Conservation (phyloP, 305 asterid species). For the Solanum aculeatissimum region DNA sequence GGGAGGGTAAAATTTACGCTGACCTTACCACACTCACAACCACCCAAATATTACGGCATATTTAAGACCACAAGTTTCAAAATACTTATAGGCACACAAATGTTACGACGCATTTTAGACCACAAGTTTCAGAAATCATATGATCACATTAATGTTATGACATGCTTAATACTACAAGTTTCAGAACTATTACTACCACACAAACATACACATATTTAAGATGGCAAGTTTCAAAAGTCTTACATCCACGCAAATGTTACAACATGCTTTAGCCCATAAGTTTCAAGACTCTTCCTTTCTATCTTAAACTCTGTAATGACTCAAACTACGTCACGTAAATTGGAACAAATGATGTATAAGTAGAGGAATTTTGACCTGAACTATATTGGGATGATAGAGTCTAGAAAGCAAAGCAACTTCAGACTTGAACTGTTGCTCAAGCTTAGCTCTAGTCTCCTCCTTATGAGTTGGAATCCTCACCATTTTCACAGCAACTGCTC, state of each 20-base stretch:
- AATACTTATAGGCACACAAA: neutral
- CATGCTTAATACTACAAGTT: neutral
- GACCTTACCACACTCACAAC: neutral
- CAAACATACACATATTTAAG: neutral
- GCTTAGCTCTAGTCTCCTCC: constrained; percentile 55
- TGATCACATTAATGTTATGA: neutral
- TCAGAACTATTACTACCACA: neutral
- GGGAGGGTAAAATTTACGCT: too few species aligned
- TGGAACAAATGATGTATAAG: neutral
- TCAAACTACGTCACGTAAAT: neutral
- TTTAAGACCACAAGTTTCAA: neutral
- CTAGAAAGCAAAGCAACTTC: constrained; percentile 86
- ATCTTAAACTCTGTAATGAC: neutral
- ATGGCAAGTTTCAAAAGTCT: neutral
- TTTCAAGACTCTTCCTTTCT: neutral
- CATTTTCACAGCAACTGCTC: constrained; percentile 92
- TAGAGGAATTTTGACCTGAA: constrained; percentile 37
- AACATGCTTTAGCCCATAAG: neutral
- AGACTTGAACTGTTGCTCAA: constrained; percentile 82
- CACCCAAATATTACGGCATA: neutral
- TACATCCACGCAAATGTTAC: neutral
- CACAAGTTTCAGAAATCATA: neutral
- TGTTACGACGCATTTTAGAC: neutral
- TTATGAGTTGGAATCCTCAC: constrained; percentile 78
- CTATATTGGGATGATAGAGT: constrained; percentile 76